A percentile compares a stretch with the other conserved stretches of the same genome.
phyloP scores from a whole-genome alignment of 1,284 basidiomycete genomes.

The Fomitopsis betulina region DNA sequence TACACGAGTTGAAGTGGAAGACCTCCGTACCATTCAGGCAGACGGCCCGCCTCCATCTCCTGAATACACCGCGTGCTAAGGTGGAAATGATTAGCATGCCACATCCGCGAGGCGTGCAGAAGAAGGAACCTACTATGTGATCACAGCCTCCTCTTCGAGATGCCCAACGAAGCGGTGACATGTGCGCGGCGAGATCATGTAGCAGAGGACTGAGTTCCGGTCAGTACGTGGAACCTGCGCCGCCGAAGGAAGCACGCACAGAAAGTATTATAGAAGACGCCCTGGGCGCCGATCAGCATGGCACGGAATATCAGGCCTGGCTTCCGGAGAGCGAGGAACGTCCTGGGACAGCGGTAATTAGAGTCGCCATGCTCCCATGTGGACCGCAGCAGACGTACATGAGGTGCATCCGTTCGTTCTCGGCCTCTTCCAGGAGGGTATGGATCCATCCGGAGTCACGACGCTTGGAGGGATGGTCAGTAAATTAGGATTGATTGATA shows the following conservation, averaged over 20 bases:
- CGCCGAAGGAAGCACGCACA: constrained; percentile 40
- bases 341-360: constrained; percentile 41
- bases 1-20: background rate
- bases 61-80: constrained; percentile 74
- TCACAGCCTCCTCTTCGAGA: constrained; percentile 92
- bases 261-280: constrained; percentile 88
- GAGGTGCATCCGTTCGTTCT: constrained; percentile 94
- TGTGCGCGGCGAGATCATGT: constrained; percentile 76
- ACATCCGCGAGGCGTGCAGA: constrained; percentile 5
- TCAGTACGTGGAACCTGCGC: background rate
- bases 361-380: background rate
- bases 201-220: constrained; percentile 61
- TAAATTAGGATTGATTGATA: background rate
- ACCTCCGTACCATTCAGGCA: constrained; percentile 75
- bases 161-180: constrained; percentile 96
- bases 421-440: constrained; percentile 88
- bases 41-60: constrained; percentile 80
- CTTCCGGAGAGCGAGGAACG: constrained; percentile 83
- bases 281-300: constrained; percentile 83
- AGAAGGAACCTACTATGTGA: constrained; percentile 61
- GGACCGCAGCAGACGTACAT: constrained; percentile 46
- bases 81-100: background rate
- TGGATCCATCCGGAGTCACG: constrained; percentile 88
- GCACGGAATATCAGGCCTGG: constrained; percentile 78
- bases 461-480: constrained; percentile 39